Base-by-base conservation (phyloP, 139 green algal species). In the Chlorella sp. region DNA sequence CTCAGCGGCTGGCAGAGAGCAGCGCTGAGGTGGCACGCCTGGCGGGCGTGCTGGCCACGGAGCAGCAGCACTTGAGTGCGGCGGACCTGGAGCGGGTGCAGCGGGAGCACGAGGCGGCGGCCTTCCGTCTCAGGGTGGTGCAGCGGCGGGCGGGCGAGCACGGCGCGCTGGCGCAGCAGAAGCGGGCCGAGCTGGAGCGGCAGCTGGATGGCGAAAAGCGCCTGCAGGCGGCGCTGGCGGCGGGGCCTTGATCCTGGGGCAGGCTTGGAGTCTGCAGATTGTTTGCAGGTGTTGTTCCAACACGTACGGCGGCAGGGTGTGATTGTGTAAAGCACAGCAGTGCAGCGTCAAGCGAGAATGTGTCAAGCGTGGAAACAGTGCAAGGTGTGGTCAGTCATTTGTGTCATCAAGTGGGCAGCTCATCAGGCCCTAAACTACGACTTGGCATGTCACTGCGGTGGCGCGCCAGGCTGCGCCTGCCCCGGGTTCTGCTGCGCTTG, bases 11-110 rank as follows among this genome's bases (percentile, higher is more conserved):
- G 60, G 77, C 58, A 3, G 77, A 83, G 60, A 58, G 77, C 77
- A 6, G 3, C 1, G 48, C 68, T n/a, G 81, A 85, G n/a, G 48
- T 80, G 36, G 28, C 51, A 20, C 68, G 81, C 68, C 68, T 85
- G 68, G 30, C 38, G 3, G 48, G 14, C 17, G 30, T 76, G n/a
- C 40, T 83, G 60, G 22, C 38, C 6, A 41, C 14, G 30, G 81
- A 85, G 36, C 48, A 72, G 67, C 48, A 72, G n/a, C 81, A 85
- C 67, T 16, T 85, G 14, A 78, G 67, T 36, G 24, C 64, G 1
- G 68, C 65, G 3, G 81, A 85, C 22, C 36, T 62, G 48, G 65
- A 76, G 51, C 26, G 81, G 68, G 69, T 80, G 24, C 24, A 41
- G 51, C 48, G 65, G 9, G 65, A 85, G 69, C 44, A 69, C 38